phyloP scores from a whole-genome alignment of 2,329 filamentous ascomycete genomes.

The Botrytis fabae region DNA sequence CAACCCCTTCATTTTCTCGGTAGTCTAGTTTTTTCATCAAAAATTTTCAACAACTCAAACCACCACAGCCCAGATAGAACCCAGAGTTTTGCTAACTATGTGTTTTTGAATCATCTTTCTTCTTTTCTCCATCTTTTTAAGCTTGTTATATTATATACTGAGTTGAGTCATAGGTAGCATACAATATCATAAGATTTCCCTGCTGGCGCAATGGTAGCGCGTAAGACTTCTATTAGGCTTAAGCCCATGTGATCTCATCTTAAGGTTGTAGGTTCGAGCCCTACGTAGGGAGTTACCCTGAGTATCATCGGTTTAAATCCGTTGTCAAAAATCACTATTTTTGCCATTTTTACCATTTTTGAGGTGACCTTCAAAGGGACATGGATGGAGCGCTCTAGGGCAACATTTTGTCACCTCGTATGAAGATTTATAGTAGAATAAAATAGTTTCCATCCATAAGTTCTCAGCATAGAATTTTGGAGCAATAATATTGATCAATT shows the following conservation, averaged over 20 bases:
- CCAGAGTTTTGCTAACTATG: not conserved
- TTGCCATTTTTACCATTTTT: not conserved
- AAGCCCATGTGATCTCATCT: no score
- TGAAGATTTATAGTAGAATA: not conserved
- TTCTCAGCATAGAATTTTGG: not conserved
- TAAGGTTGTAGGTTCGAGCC: slow-evolving; percentile 10
- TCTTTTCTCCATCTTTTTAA: not conserved
- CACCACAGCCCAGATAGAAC: not conserved
- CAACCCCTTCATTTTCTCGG: slow-evolving; percentile 18
- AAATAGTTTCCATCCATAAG: not conserved
- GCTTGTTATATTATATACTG: accelerated
- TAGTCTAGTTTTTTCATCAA: not conserved
- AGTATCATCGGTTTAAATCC: slow-evolving; percentile 4
- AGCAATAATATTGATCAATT: not conserved
- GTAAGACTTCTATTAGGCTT: no score
- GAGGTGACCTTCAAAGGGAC: accelerated
- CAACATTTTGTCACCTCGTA: not conserved
- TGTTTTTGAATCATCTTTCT: not conserved
- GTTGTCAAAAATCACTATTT: accelerated
- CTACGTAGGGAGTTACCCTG: slow-evolving; percentile 4
- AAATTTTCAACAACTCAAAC: not conserved
- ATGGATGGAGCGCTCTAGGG: not conserved
- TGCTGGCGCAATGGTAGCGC: slow-evolving; percentile 21
- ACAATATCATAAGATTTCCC: not conserved
- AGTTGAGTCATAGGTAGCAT: accelerated